Evolutionary conservation across 1,139 yeast genomes (phyloP).

Genomic region (Geotrichum australiense): DNA sequence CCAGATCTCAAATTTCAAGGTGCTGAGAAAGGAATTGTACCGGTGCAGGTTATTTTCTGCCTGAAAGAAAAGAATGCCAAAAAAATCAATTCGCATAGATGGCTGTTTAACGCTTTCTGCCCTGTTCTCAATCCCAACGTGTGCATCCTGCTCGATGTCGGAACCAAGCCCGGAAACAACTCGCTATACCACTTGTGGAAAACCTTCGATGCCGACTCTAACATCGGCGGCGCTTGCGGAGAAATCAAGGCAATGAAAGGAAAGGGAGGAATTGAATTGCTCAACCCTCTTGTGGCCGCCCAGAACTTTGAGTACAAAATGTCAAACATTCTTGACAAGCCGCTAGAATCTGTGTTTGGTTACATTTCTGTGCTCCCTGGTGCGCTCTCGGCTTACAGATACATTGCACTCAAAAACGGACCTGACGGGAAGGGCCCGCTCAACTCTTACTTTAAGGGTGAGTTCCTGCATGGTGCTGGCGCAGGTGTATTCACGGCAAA

Average conservation of each 20-base stretch:
- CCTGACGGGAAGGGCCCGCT: conserved; percentile 92
- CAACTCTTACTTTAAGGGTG: conserved; percentile 84
- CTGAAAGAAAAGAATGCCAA: conserved; percentile 83
- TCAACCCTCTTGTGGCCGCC: conserved; percentile 91
- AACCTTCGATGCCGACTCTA: conserved; percentile 90
- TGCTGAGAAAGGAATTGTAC: conserved; percentile 76
- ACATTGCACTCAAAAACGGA: conserved; percentile 75
- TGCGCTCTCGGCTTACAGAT: conserved; percentile 91
- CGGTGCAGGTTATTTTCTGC: conserved; percentile 87
- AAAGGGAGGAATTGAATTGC: conserved; percentile 65
- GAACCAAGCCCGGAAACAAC: conserved; percentile 83
- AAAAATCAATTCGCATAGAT: conserved; percentile 90
- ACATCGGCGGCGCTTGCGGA: conserved; percentile 98
- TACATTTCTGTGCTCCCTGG: conserved; percentile 94
- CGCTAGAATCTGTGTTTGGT: conserved; percentile 88
- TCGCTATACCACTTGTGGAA: conserved; percentile 93
- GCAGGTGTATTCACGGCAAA: conserved; percentile 88
- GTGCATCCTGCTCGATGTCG: conserved; percentile 80
- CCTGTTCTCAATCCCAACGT: conserved; percentile 82
- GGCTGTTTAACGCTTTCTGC: conserved; percentile 93
- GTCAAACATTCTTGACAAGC: conserved; percentile 92
- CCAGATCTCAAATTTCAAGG: conserved; percentile 76
- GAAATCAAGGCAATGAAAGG: conserved; percentile 95
- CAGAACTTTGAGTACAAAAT: conserved; percentile 95
- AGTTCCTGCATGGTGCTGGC: conserved; percentile 50